Evolutionary conservation across 2,329 filamentous ascomycete genomes (phyloP).

Genomic region (Calycina herbarum): DNA sequence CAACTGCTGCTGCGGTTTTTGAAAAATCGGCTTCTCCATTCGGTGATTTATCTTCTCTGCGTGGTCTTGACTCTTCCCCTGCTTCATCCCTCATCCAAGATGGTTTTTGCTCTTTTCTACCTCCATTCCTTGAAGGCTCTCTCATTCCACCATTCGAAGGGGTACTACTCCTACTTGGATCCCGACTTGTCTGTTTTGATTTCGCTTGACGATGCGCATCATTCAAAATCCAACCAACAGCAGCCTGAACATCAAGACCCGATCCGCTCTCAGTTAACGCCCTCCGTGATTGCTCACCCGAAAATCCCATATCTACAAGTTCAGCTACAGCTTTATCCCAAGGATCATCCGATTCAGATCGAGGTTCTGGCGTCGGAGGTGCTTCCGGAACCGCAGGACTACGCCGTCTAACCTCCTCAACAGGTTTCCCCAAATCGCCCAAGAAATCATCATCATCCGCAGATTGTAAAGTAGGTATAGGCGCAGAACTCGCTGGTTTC

Average conservation of each 20-base stretch:
- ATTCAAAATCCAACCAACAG: conserved; percentile 85
- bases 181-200: conserved; percentile 62
- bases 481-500: conserved; percentile 35
- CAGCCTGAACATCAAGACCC: conserved; percentile 78
- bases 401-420: conserved; percentile 59
- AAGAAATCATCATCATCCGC: conserved; percentile 66
- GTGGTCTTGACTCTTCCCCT: conserved; percentile 47
- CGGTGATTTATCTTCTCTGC: conserved; percentile 56
- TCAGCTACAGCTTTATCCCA: conserved; percentile 83
- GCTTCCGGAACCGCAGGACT: conserved; percentile 36
- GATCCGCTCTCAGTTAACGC: conserved; percentile 79
- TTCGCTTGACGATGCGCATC: conserved; percentile 85
- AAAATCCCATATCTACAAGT: conserved; percentile 92
- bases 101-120: conserved; percentile 47
- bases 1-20: conserved; percentile 79
- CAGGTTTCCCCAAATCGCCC: conserved; percentile 63
- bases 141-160: conserved; percentile 32
- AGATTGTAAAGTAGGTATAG: conserved; percentile 29
- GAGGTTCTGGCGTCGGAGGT: conserved; percentile 23
- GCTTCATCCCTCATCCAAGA: conserved; percentile 64
- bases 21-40: conserved; percentile 70
- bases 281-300: conserved; percentile 75
- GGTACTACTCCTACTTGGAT: conserved; percentile 25
- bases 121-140: conserved; percentile 25
- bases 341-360: conserved; percentile 51